Evolutionary conservation across 768 basidiomycete genomes (phyloP).

Genomic region (Psilocybe azurescens): DNA sequence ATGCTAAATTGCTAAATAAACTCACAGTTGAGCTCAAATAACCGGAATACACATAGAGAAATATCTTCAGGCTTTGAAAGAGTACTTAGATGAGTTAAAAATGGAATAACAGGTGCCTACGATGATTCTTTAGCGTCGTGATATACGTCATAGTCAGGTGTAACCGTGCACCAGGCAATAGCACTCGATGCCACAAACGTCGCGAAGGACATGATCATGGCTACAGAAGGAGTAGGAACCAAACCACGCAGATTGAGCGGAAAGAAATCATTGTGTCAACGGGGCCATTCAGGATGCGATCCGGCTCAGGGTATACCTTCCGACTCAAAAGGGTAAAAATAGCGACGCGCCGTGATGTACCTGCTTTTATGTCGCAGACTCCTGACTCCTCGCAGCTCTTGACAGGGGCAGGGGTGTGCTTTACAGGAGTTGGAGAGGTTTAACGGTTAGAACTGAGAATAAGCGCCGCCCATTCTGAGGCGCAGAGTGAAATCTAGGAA

Average conservation of each 20-base stretch:
- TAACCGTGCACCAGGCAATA: constrained; percentile 48
- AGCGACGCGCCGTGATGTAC: neutral
- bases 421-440: too few species aligned
- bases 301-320: neutral
- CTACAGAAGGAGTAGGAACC: constrained; percentile 32
- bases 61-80: constrained; percentile 54
- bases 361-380: too few species aligned
- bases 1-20: neutral
- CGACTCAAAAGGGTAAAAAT: neutral
- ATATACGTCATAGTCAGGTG: constrained; percentile 51
- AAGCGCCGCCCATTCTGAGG: too few species aligned
- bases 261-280: neutral
- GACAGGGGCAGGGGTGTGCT: too few species aligned
- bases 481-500: too few species aligned
- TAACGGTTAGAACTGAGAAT: too few species aligned
- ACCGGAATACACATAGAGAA: constrained; percentile 68
- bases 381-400: too few species aligned
- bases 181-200: constrained; percentile 42
- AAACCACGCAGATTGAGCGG: too few species aligned
- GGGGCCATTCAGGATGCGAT: neutral
- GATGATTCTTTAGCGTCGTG: constrained; percentile 38
- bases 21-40: constrained; percentile 67
- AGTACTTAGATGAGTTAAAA: neutral
- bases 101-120: constrained; percentile 16
- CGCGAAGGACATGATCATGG: constrained; percentile 39